Percentiles rank a stretch among this genome's conserved stretches.
Conservation (phyloP, 805 yeast genomes). For the Vanderwaltozyma polyspora region DNA sequence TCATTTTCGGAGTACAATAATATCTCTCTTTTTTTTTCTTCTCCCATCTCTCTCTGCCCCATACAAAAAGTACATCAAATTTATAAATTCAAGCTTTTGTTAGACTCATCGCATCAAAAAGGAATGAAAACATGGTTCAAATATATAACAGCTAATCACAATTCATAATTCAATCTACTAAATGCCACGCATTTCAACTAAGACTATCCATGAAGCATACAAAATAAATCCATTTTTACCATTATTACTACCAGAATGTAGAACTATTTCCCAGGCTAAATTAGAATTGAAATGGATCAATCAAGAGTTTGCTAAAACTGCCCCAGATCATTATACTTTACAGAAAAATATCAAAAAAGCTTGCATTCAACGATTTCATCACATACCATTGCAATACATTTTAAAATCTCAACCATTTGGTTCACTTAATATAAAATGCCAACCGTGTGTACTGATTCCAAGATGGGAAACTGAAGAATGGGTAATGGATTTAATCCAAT, state of each 20-base stretch:
- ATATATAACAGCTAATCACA: too few relatives aligned
- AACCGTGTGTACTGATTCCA: slow-evolving; percentile 67
- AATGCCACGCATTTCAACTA: slow-evolving; percentile 18
- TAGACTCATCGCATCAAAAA: too few relatives aligned
- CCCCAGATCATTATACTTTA: background rate
- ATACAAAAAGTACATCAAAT: too few relatives aligned
- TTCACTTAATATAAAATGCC: slow-evolving; percentile 44
- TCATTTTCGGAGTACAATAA: too few relatives aligned
- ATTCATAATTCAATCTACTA: too few relatives aligned
- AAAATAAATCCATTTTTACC: slow-evolving; percentile 13
- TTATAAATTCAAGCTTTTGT: too few relatives aligned
- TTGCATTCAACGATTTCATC: slow-evolving; percentile 37
- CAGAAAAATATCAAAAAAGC: slow-evolving; percentile 29
- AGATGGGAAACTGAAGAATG: slow-evolving; percentile 96
- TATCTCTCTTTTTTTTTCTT: too few relatives aligned
- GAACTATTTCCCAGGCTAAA: slow-evolving; percentile 13
- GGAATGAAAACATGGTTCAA: too few relatives aligned
- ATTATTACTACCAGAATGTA: slow-evolving; percentile 20
- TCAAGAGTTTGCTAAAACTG: slow-evolving; percentile 6
- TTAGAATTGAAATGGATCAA: slow-evolving; percentile 22
- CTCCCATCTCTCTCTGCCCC: too few relatives aligned
- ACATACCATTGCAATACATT: slow-evolving; percentile 74
- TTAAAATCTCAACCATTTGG: slow-evolving; percentile 86
- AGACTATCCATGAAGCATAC: slow-evolving; percentile 7
- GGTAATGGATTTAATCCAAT: slow-evolving; percentile 36